phyloP scores from a whole-genome alignment of 208 protist genomes.

The Acanthamoeba triangularis region DNA sequence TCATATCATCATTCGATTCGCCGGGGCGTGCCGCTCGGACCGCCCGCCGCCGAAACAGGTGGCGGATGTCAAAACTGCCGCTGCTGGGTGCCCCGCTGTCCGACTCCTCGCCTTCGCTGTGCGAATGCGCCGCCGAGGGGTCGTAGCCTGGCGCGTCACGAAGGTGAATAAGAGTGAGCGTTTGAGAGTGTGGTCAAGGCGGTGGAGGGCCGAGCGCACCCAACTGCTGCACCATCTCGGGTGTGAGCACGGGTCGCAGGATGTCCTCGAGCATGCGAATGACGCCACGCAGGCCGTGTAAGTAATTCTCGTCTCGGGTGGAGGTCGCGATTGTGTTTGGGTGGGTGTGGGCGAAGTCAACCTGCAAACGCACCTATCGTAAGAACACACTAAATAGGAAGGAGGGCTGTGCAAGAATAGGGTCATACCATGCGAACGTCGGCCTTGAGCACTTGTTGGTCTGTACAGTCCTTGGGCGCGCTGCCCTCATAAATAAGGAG shows the following conservation, averaged over 20 bases:
- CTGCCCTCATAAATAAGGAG: slow-evolving; percentile 63
- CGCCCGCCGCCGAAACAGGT: not conserved
- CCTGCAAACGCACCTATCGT: not conserved
- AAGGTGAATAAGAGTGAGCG: not conserved
- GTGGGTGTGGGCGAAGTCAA: slow-evolving; percentile 16
- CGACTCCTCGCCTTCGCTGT: not conserved
- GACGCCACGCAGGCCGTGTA: not conserved
- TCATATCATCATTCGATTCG: not conserved
- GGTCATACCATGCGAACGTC: slow-evolving; percentile 3
- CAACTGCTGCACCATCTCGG: not conserved
- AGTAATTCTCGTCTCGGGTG: slow-evolving; percentile 5
- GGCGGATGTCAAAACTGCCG: slow-evolving; percentile 18
- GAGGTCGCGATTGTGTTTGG: not conserved
- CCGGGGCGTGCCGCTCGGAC: not conserved
- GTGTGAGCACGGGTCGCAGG: slow-evolving; percentile 23
- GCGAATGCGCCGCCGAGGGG: not conserved
- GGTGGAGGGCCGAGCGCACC: not conserved
- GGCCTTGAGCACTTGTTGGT: slow-evolving; percentile 30
- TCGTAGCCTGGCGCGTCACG: not conserved
- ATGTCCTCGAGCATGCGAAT: slow-evolving; percentile 25
- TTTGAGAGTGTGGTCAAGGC: not conserved
- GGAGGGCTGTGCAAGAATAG: not conserved
- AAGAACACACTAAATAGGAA: not conserved
- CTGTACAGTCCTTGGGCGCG: slow-evolving; percentile 37
- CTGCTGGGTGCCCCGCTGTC: not conserved